Evolutionary conservation across 345 rosid genomes (phyloP).

Genomic region (Sisymbrium altissimum): DNA sequence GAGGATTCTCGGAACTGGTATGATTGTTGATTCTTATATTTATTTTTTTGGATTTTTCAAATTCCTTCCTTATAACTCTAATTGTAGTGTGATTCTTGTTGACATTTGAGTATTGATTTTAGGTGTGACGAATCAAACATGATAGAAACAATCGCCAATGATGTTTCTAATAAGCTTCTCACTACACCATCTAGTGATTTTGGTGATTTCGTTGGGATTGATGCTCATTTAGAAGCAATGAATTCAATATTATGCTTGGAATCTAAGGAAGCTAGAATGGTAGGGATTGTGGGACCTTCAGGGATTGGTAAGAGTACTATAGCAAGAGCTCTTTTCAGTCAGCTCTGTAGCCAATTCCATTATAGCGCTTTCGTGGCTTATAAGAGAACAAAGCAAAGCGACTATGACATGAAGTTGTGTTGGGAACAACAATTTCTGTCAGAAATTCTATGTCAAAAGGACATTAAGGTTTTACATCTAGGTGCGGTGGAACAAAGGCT

Average conservation of each 20-base stretch:
- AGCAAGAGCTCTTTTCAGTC: conserved; percentile 24
- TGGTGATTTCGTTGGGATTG: conserved; percentile 27
- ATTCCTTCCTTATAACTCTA: too few relatives aligned
- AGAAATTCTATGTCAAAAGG: conserved; percentile 26
- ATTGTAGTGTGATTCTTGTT: not conserved
- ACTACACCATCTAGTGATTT: not conserved
- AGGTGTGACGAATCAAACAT: not conserved
- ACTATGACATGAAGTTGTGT: conserved; percentile 15
- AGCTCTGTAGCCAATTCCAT: not conserved
- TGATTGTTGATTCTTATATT: too few relatives aligned
- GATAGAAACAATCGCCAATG: conserved; percentile 12
- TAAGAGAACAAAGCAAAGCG: not conserved
- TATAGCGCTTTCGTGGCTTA: not conserved
- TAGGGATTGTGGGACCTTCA: conserved; percentile 41
- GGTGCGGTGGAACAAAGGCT: conserved; percentile 8
- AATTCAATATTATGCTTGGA: not conserved
- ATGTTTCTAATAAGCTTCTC: conserved; percentile 8
- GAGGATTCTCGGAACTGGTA: not conserved
- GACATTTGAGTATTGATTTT: not conserved
- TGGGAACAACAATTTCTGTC: conserved; percentile 34
- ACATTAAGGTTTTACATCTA: not conserved
- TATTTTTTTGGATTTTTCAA: too few relatives aligned
- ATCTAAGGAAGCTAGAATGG: not conserved
- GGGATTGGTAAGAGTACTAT: conserved; percentile 54
- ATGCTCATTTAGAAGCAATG: not conserved